Base-by-base conservation (phyloP, 2,329 filamentous ascomycete species). In the Hortaea werneckii region DNA sequence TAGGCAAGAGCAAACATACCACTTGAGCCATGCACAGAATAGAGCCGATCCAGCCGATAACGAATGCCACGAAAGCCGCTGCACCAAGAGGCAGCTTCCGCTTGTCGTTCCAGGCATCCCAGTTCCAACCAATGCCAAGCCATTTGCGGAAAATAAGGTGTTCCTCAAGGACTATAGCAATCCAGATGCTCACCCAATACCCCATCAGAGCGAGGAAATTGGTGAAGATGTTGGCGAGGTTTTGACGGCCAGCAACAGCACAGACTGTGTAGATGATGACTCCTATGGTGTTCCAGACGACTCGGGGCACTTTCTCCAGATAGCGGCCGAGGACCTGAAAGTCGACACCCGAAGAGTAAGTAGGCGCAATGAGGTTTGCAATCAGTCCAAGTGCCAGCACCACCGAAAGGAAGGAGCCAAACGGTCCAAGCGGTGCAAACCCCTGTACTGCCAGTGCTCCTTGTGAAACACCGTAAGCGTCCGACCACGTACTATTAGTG, bases 151-250 rank as follows among this genome's bases (percentile, higher is more conserved):
- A 85, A 41, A 85, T 67, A 13, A 80, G 59, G 41, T 80, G 74
- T 57, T 85, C 82, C 56, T 78, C 72, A 2, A 80, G 61, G 1
- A 77, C 67, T 40, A 85, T 81, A 1, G 74, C 73, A 13, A 83
- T 70, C 77, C 79, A 82, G 39, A 83, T 77, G 10, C 73, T 73
- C 11, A 82, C 72, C 80, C 79, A 85, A 62, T 84, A 85, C 1
- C 81, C 82, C 77, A 85, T 84, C 20, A 85, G 65, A 0, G 79
- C 78, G 5, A 85, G 69, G 59, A 85, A 83, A 58, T 84, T 84
- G 8, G 77, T 78, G 58, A 85, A 83, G 47, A 85, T 82, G 27
- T 71, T 71, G 0, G 78, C 75, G 1, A 85, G 70, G 52, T 79
- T 64, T 26, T 73, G 70, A 10, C 79, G 73, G 0, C 82, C 81